phyloP scores from a whole-genome alignment of 2,329 filamentous ascomycete species.

The Nigrospora osmanthi region DNA sequence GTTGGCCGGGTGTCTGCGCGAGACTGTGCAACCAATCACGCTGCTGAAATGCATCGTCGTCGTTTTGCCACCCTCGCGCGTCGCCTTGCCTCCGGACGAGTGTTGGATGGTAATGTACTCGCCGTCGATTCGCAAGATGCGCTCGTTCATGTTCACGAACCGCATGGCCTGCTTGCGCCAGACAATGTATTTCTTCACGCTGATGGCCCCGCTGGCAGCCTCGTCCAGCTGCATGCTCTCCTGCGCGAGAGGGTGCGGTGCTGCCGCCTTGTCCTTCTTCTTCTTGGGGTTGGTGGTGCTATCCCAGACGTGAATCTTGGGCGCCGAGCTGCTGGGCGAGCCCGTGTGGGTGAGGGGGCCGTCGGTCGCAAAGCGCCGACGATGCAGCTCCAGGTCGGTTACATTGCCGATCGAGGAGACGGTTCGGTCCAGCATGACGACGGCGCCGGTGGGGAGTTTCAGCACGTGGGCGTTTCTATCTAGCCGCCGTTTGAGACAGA shows the following conservation, averaged over 20 bases:
- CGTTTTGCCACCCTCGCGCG: slow-evolving; percentile 60
- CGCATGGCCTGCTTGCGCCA: slow-evolving; percentile 78
- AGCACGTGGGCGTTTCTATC: slow-evolving; percentile 76
- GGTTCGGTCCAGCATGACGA: slow-evolving; percentile 69
- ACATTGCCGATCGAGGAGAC: slow-evolving; percentile 72
- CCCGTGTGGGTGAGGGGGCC: slow-evolving; percentile 61
- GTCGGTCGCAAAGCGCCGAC: slow-evolving; percentile 68
- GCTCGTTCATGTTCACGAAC: slow-evolving; percentile 67
- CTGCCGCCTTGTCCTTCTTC: slow-evolving; percentile 47
- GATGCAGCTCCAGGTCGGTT: slow-evolving; percentile 66
- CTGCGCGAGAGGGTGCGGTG: slow-evolving; percentile 59
- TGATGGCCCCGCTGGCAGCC: slow-evolving; percentile 40
- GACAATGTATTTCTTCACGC: slow-evolving; percentile 71
- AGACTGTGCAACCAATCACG: slow-evolving; percentile 75
- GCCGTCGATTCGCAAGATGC: slow-evolving; percentile 71
- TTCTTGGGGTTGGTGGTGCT: slow-evolving; percentile 32
- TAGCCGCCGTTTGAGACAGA: slow-evolving; percentile 68
- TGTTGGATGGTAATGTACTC: slow-evolving; percentile 86
- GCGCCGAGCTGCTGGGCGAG: slow-evolving; percentile 62
- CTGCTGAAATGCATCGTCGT: slow-evolving; percentile 78
- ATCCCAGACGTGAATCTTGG: slow-evolving; percentile 53
- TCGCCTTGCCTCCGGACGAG: slow-evolving; percentile 55
- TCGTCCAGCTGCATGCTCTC: slow-evolving; percentile 54
- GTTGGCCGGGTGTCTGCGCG: slow-evolving; percentile 70
- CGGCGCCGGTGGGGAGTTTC: slow-evolving; percentile 67